Conservation (phyloP, 2,329 filamentous ascomycete genomes). For the Aspergillus pseudoviridinutans region DNA sequence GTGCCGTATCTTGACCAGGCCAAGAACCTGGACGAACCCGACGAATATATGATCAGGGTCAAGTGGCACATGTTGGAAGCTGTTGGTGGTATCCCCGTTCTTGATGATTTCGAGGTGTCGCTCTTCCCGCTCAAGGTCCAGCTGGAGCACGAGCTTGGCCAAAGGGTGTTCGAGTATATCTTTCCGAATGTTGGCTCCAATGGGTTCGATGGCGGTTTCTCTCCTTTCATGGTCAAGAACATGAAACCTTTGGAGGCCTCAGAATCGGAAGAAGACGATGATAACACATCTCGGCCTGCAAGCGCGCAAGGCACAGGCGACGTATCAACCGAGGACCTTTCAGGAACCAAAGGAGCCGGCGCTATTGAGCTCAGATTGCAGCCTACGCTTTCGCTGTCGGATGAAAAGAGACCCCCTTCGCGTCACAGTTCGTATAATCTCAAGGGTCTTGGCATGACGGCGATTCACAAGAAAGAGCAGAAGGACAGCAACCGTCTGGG, state of each 20-base stretch:
- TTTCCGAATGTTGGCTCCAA: constrained; percentile 75
- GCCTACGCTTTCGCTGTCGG: constrained; percentile 66
- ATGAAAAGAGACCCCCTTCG: constrained; percentile 31
- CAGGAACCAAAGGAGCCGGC: constrained; percentile 61
- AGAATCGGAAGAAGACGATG: constrained; percentile 45
- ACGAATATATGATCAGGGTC: constrained; percentile 82
- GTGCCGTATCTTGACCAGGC: constrained; percentile 76
- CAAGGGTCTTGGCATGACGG: constrained; percentile 33
- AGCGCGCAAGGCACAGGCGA: constrained; percentile 39
- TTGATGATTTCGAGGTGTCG: constrained; percentile 95
- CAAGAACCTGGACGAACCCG: constrained; percentile 51
- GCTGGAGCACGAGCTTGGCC: constrained; percentile 85
- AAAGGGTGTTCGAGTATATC: constrained; percentile 93
- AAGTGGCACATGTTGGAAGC: constrained; percentile 99
- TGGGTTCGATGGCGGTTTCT: constrained; percentile 47
- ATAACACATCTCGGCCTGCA: constrained; percentile 25
- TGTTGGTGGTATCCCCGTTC: constrained; percentile 93
- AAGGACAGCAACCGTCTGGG: constrained; percentile 12
- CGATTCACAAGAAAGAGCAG: constrained; percentile 23
- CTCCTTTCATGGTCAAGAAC: constrained; percentile 50
- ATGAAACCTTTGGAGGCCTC: constrained; percentile 47
- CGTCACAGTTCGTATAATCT: constrained; percentile 29
- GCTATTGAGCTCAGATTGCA: constrained; percentile 77
- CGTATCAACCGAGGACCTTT: constrained; percentile 42
- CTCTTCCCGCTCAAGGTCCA: constrained; percentile 92